Percentiles rank a stretch among this genome's conserved stretches.
These are phyloP conservation scores for Penicillium dipodomyicola DNA, from an alignment of 495 filamentous ascomycete species.

Conservation along the genomic window DNA sequence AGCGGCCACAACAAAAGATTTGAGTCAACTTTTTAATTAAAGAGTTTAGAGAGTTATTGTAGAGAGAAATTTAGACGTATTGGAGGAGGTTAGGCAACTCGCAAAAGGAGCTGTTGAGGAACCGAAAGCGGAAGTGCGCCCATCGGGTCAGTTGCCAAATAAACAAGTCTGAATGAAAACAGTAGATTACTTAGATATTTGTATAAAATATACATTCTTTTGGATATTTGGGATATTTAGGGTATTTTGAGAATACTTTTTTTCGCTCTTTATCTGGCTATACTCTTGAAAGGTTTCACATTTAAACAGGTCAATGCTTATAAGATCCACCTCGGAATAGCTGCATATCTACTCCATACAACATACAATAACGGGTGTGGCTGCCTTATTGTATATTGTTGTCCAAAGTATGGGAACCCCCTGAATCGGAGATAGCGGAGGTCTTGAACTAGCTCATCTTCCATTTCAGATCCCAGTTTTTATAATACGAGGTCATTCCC, in stretches of 20 bases:
- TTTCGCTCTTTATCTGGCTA: neutral
- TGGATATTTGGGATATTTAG: neutral
- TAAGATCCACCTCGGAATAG: neutral
- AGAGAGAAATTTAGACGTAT: neutral
- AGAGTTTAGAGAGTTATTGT: neutral
- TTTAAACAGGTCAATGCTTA: neutral
- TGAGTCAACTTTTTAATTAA: neutral
- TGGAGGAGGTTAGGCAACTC: neutral
- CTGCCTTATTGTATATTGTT: neutral
- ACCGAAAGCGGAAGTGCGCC: slow-evolving; percentile 18
- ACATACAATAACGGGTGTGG: neutral
- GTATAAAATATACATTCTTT: neutral
- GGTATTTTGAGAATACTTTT: neutral
- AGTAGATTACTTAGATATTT: neutral
- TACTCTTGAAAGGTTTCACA: neutral
- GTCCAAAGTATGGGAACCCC: neutral
- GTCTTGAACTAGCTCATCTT: too few relatives aligned
- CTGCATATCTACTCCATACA: neutral
- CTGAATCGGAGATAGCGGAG: neutral
- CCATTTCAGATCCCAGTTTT: neutral
- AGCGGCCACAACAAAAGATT: neutral
- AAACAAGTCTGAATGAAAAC: slow-evolving; percentile 6
- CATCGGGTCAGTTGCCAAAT: neutral
- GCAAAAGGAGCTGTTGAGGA: neutral
- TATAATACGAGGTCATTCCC: slow-evolving; percentile 8